Evolutionary conservation across 2,329 filamentous ascomycete species (phyloP), one percentile per base, ranked within the genome.

Genomic region (Stachybotrys elegans): DNA sequence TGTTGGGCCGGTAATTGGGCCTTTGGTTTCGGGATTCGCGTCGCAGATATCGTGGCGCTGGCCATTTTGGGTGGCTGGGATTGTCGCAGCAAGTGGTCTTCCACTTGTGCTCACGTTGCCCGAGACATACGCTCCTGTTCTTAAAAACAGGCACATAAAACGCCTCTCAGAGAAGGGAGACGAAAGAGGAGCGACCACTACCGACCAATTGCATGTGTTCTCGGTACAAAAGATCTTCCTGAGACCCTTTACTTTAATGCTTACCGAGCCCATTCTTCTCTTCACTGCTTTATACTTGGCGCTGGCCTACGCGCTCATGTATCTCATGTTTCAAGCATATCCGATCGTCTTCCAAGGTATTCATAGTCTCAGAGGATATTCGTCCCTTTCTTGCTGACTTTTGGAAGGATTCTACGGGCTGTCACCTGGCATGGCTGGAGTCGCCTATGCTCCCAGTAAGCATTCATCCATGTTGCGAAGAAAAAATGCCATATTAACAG

Each of bases 291-390:
- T 64, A 0, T 77, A 77, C 51, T 66, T 76, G 48, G 68, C 73
- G 2, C 68, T 78, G 43, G 63, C 71, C 4, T 78, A 76, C 47
- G 70, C 73, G 16, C 69, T 72, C 6, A 61, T 77, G 22, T 78
- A 76, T 50, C 72, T 77, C 58, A 59, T 75, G 43, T 77, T 77
- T 52, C 67, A 68, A 22, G 73, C 73, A 5, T 76, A 71, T 52
- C 72, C 72, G 0, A 73, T 75, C 20, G 66, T 77, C 2, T 77
- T 68, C 42, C 58, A 72, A 52, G 50, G 57, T 50, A 40, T n/a
- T n/a, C n/a, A n/a, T n/a, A n/a, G n/a, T n/a, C n/a, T n/a, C n/a
- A n/a, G n/a, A n/a, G n/a, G n/a, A n/a, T n/a, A n/a, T n/a, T n/a
- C n/a, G n/a, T n/a, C n/a, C n/a, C n/a, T n/a, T n/a, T n/a, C n/a